phyloP scores from a whole-genome alignment of 169 alveolate species.

The Plasmodium adleri region DNA sequence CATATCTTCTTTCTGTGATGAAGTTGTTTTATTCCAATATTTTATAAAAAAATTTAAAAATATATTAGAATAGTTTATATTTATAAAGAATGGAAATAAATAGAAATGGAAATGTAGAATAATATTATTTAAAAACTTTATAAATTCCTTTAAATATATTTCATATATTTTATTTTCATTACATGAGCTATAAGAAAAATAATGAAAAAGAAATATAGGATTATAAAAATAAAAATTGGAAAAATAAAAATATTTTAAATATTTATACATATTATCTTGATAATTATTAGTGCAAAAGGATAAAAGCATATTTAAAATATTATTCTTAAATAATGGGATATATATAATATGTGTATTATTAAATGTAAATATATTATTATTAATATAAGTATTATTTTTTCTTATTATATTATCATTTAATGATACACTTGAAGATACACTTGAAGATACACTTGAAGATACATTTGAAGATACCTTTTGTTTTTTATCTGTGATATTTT shows the following conservation, averaged over 20 bases:
- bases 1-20: background rate
- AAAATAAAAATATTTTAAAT: slow-evolving; percentile 37
- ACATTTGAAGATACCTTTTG: too few species aligned
- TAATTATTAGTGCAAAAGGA: slow-evolving; percentile 35
- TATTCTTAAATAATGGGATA: slow-evolving; percentile 2
- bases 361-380: background rate
- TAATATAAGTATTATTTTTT: too few species aligned
- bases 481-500: too few species aligned
- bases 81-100: slow-evolving; percentile 64
- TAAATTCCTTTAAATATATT: slow-evolving; percentile 31
- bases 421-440: too few species aligned
- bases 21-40: background rate
- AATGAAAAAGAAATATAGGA: slow-evolving; percentile 50
- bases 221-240: slow-evolving; percentile 53
- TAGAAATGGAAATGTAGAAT: slow-evolving; percentile 60
- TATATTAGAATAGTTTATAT: slow-evolving; percentile 41
- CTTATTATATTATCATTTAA: too few species aligned
- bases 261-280: slow-evolving; percentile 47
- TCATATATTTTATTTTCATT: slow-evolving; percentile 34
- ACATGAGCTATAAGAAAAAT: slow-evolving; percentile 14
- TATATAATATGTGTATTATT: too few species aligned
- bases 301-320: slow-evolving; percentile 14
- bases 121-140: slow-evolving; percentile 66
- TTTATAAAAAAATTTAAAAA: slow-evolving; percentile 58
- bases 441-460: too few species aligned